Percentiles rank a stretch among this genome's conserved stretches.
Conservation (phyloP, 176 grass and related monocot genomes). For the Carex parvula region DNA sequence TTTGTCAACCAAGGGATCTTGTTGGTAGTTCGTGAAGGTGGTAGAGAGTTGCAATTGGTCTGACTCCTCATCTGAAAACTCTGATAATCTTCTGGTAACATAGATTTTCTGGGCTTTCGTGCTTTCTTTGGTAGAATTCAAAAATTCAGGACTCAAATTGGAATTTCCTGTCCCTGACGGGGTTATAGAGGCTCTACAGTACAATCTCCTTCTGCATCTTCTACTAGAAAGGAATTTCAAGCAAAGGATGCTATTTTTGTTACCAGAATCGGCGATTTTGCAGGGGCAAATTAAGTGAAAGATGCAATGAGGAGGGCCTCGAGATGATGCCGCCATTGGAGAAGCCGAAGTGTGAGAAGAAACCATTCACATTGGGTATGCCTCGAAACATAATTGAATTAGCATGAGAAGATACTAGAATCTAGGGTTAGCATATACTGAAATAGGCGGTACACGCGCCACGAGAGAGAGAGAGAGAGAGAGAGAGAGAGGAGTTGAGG, state of each 20-base stretch:
- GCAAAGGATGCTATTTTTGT: background rate
- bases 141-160: constrained; percentile 23
- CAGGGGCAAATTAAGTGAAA: constrained; percentile 17
- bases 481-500: too few species aligned
- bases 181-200: constrained; percentile 11
- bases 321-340: constrained; percentile 16
- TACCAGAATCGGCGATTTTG: background rate
- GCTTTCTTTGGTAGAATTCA: constrained; percentile 25
- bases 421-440: background rate
- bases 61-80: constrained; percentile 21
- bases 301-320: background rate
- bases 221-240: background rate
- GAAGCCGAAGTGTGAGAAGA: background rate
- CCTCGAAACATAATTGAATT: constrained; percentile 22
- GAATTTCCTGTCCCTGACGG: constrained; percentile 17
- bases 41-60: constrained; percentile 29
- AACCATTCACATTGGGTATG: background rate
- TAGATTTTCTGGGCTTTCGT: constrained; percentile 28
- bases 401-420: constrained; percentile 24
- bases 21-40: constrained; percentile 42
- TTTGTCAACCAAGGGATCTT: constrained; percentile 91
- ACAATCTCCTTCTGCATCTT: constrained; percentile 25
- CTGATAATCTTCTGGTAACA: constrained; percentile 30
- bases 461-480: background rate
- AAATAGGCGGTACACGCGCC: background rate